Evolutionary conservation across 1,139 yeast species (phyloP), one percentile per base, ranked within the genome.

Genomic region (Diutina siamensis): DNA sequence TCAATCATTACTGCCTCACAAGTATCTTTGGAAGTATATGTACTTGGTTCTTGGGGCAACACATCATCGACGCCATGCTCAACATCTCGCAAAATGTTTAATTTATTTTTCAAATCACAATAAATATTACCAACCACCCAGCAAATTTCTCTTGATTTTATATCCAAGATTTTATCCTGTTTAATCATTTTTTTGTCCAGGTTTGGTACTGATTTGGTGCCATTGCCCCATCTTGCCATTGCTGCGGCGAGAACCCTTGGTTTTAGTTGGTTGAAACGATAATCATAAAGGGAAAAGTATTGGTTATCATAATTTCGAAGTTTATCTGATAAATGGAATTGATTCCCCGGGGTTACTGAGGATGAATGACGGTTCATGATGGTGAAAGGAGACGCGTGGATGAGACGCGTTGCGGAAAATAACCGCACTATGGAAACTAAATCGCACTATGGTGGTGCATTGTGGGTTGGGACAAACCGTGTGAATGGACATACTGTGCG

Each of bases 81-180:
- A 15, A 89, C 92, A 52, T 92, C 97, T 45, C 78, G 76, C 47
- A 94, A 65, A 45, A 92, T 82, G 57, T 88, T 83, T 10, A 95
- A 87, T 58, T 92, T 92, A 57, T 78, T 78, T 56, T 78, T 80
- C 79, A 87, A 74, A 50, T 89, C 96, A 55, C 87, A 75, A 55
- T 83, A 88, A 0, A 89, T 71, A 0, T 97, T 86, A 2, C 98
- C 99, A 33, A 84, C 72, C n/a, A 87, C 81, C 94, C 94, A 92
- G 50, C 88, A 78, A 28, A 88, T 75, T 52, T 78, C 73, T 46
- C 82, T 78, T 44, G 78, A 76, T 27, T 71, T 68, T 5, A 89
- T 80, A 58, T 89, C 96, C 50, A 92, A 66, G 10, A 88, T 88
- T 62, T 85, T 87, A 15, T 76, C 76, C 28, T 73, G 74, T 45